phyloP scores from a whole-genome alignment of 2,329 filamentous ascomycete species.

The Stenocarpella maydis region DNA sequence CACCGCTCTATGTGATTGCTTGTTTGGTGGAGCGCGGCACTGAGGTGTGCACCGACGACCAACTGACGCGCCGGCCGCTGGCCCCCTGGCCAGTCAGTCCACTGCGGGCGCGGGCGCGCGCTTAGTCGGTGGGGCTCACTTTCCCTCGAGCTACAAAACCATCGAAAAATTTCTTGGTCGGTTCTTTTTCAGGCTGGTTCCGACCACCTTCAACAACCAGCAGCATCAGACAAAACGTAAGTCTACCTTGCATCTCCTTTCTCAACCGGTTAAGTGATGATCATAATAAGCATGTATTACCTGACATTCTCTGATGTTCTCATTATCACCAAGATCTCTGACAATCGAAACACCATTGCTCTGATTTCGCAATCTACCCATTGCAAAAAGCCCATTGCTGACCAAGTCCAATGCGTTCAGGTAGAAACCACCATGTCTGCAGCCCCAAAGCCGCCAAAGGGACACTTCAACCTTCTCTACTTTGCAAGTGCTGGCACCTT shows the following conservation, averaged over 20 bases:
- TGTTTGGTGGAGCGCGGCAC: not conserved
- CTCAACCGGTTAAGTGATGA: slow-evolving; percentile 43
- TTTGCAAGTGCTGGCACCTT: slow-evolving; percentile 79
- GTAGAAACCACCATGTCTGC: slow-evolving; percentile 36
- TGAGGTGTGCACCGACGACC: not conserved
- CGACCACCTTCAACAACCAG: not conserved
- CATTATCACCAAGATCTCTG: slow-evolving; percentile 78
- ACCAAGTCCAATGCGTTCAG: slow-evolving; percentile 35
- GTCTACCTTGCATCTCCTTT: slow-evolving; percentile 33
- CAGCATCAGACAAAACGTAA: slow-evolving; percentile 42
- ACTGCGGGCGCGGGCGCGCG: not conserved
- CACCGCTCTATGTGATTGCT: not conserved
- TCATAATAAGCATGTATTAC: slow-evolving; percentile 52
- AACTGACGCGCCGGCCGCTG: not conserved
- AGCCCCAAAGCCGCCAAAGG: slow-evolving; percentile 58
- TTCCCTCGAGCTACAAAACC: slow-evolving; percentile 26
- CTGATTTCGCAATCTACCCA: slow-evolving; percentile 24
- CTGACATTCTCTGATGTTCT: slow-evolving; percentile 58
- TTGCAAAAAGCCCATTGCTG: slow-evolving; percentile 37
- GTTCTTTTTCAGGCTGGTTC: not conserved
- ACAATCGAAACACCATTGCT: slow-evolving; percentile 44
- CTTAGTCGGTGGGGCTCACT: not conserved
- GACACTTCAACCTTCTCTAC: slow-evolving; percentile 83
- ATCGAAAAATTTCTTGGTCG: not conserved
- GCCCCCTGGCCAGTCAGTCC: not conserved